Conservation (phyloP, 1,284 basidiomycete genomes). For the Coniferiporia weirii region DNA sequence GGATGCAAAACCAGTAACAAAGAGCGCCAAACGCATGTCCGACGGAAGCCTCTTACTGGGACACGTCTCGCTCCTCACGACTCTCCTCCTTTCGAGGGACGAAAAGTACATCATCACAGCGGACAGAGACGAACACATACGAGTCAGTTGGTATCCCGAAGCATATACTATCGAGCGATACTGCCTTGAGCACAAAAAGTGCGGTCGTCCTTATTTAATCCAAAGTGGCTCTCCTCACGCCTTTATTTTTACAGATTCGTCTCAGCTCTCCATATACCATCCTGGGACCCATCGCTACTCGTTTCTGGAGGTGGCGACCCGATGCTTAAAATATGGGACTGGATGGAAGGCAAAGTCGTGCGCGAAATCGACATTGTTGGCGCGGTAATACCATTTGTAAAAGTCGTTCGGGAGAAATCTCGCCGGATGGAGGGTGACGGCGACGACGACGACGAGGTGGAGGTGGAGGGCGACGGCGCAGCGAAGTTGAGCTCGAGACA, state of each 20-base stretch:
- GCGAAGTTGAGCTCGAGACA: conserved; percentile 23
- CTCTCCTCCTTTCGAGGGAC: conserved; percentile 61
- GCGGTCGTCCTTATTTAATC: conserved; percentile 25
- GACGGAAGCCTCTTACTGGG: conserved; percentile 76
- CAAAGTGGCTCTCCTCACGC: not conserved
- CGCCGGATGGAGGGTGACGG: conserved; percentile 34
- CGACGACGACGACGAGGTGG: conserved; percentile 28
- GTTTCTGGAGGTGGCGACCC: conserved; percentile 88
- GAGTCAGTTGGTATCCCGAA: conserved; percentile 84
- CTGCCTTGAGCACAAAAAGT: conserved; percentile 82
- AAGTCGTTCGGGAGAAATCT: conserved; percentile 35
- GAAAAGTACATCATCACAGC: conserved; percentile 77
- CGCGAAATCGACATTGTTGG: conserved; percentile 52
- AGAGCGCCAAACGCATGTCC: conserved; percentile 24
- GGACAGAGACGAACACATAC: conserved; percentile 90
- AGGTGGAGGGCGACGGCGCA: conserved; percentile 18
- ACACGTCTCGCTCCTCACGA: conserved; percentile 80
- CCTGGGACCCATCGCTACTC: conserved; percentile 43
- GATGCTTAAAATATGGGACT: conserved; percentile 75
- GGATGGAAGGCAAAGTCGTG: conserved; percentile 55
- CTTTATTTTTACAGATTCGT: conserved; percentile 56
- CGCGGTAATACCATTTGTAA: conserved; percentile 57
- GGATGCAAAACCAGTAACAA: conserved; percentile 17
- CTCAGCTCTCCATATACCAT: conserved; percentile 70
- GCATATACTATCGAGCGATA: conserved; percentile 81